Evolutionary conservation across 2,329 filamentous ascomycete genomes (phyloP), one percentile per base, ranked within the genome.

Genomic region (Fusarium decemcellulare): DNA sequence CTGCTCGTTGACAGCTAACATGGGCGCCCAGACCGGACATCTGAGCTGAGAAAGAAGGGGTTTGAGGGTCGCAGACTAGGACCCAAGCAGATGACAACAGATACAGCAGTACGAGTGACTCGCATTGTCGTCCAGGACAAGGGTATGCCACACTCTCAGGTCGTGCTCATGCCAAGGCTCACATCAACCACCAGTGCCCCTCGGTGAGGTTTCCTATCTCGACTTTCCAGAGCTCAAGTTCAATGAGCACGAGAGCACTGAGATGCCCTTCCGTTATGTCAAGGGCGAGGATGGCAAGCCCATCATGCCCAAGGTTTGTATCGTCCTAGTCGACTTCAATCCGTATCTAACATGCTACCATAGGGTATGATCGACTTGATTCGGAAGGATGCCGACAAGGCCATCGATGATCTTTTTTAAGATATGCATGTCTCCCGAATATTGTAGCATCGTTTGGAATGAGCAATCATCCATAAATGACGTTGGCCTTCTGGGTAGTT

Each of bases 181-280:
- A 65, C 66, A 68, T 50, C 67, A 43, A 30, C 18, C 34, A 14
- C 46, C 71, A 97, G 94, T 91, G 39, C 87, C 92, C 0, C 84
- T 99, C 48, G 89, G 92, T 59, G 85, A 94, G 70, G 92, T 99
- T 36, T 86, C 90, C 2, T 98, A 96, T 77, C 80, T 96, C 36
- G 95, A 98, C 78, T 91, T 93, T 76, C 96, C 96, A 0, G 95
- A 98, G 77, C 88, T 99, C 76, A 91, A 91, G 76, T 92, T 98
- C 79, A 93, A 93, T 79, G 91, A 96, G 78, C 91, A 97, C 76
- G 96, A 99, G 82, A 96, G 93, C 79, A 97, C 95, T 1, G 88
- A 97, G 80, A 98, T 99, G 96, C 96, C 96, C 1, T 99, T 99
- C 81, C 93, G 96, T 72, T 99, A 99, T 78, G 95, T 99, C 53